phyloP scores from a whole-genome alignment of 2,329 filamentous ascomycete genomes.

The Aspergillus tamarii region DNA sequence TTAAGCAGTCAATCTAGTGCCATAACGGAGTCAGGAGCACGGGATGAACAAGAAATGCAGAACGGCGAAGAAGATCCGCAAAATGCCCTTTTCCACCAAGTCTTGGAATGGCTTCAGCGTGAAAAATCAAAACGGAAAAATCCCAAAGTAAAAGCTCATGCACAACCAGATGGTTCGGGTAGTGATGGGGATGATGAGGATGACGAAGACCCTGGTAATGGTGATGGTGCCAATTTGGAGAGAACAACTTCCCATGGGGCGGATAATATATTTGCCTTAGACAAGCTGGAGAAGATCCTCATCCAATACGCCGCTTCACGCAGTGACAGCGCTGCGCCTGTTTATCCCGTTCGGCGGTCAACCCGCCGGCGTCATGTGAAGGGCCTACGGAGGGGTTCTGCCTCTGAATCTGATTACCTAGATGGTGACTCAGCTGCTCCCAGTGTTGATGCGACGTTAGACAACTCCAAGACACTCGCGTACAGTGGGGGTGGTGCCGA shows the following conservation, averaged over 20 bases:
- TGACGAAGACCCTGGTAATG: conserved; percentile 24
- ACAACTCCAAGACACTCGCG: conserved; percentile 86
- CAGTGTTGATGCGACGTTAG: conserved; percentile 78
- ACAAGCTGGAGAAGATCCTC: conserved; percentile 76
- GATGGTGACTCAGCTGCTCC: conserved; percentile 85
- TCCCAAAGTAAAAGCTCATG: conserved; percentile 54
- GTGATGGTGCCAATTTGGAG: conserved; percentile 25
- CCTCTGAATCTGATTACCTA: conserved; percentile 82
- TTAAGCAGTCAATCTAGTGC: conserved; percentile 33
- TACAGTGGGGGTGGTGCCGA: conserved; percentile 64
- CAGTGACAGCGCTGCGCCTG: conserved; percentile 27
- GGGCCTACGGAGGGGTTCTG: conserved; percentile 52
- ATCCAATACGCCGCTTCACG: conserved; percentile 42
- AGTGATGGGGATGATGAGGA: conserved; percentile 29
- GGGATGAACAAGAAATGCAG: conserved; percentile 30
- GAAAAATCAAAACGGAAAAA: conserved; percentile 71
- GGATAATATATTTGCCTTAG: conserved; percentile 73
- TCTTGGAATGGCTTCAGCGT: conserved; percentile 80
- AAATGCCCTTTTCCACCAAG: conserved; percentile 65
- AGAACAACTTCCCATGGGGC: conserved; percentile 62
- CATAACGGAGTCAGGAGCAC: conserved; percentile 26
- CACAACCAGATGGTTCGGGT: conserved; percentile 43
- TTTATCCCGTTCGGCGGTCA: conserved; percentile 26
- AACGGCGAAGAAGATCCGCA: conserved; percentile 36
- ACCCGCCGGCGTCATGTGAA: conserved; percentile 38